Conservation (phyloP, 1,284 basidiomycete species). For the Peniophora sp. region DNA sequence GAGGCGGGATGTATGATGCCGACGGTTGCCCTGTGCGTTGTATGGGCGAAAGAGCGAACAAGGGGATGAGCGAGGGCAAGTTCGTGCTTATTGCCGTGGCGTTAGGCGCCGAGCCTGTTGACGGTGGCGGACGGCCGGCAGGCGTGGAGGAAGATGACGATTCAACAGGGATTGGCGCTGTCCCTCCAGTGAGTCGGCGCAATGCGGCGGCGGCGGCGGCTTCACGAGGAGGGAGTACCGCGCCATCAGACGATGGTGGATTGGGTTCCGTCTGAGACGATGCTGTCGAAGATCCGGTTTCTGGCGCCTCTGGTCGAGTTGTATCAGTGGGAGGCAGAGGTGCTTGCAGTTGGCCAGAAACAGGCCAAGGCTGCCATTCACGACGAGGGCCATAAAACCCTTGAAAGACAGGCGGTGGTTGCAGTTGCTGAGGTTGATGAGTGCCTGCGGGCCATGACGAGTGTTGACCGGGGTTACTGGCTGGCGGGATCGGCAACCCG, state of each 20-base stretch:
- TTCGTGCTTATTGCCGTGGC: slow-evolving; percentile 13
- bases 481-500: slow-evolving; percentile 1
- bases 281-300: background rate
- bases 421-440: slow-evolving; percentile 18
- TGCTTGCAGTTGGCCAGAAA: slow-evolving; percentile 16
- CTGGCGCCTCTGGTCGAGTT: background rate
- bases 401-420: slow-evolving; percentile 23
- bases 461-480: slow-evolving; percentile 4
- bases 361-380: slow-evolving; percentile 55
- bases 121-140: background rate
- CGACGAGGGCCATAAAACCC: slow-evolving; percentile 59
- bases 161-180: background rate
- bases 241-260: slow-evolving; percentile 3
- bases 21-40: background rate
- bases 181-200: slow-evolving; percentile 15
- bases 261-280: background rate
- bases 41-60: slow-evolving; percentile 27
- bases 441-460: slow-evolving; percentile 17
- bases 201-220: slow-evolving; percentile 30
- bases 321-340: background rate
- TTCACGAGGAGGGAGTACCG: slow-evolving; percentile 19
- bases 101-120: background rate
- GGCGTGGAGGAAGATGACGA: slow-evolving; percentile 3
- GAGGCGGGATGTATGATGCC: too few species aligned
- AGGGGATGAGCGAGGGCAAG: slow-evolving; percentile 44